These are phyloP conservation scores for Leccinum huronense DNA, from an alignment of 1,284 basidiomycete genomes.

Conservation along the genomic window DNA sequence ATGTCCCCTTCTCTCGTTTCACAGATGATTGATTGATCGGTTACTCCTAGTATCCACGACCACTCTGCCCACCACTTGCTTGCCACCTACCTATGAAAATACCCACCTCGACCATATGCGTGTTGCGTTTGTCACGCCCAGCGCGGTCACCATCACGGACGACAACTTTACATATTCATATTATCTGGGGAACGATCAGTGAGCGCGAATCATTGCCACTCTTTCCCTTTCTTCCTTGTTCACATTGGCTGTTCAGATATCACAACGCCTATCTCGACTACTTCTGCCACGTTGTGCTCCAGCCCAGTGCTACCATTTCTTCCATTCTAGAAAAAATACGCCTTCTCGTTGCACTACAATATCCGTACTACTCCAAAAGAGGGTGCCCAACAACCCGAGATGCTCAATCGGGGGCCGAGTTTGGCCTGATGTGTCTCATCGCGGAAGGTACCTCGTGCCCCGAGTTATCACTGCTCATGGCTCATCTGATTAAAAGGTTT, in stretches of 20 bases:
- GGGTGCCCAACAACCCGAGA: constrained; percentile 43
- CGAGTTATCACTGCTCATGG: neutral
- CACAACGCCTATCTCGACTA: constrained; percentile 39
- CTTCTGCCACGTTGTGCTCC: constrained; percentile 34
- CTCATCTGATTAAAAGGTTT: constrained; percentile 36
- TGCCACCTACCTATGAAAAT: constrained; percentile 40
- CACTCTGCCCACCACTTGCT: constrained; percentile 43
- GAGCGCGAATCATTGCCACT: constrained; percentile 7
- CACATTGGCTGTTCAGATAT: constrained; percentile 26
- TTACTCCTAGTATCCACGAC: constrained; percentile 25
- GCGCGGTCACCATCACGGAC: constrained; percentile 34
- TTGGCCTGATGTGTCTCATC: constrained; percentile 58
- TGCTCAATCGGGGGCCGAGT: constrained; percentile 67
- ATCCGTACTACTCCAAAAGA: constrained; percentile 22
- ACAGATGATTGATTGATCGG: neutral
- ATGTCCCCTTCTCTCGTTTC: constrained; percentile 4
- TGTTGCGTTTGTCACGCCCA: constrained; percentile 36
- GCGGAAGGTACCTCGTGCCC: constrained; percentile 49
- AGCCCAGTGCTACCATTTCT: constrained; percentile 26
- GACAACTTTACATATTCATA: constrained; percentile 38
- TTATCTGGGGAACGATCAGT: constrained; percentile 44
- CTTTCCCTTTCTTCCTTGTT: neutral
- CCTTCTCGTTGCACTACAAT: constrained; percentile 31
- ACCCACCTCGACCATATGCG: constrained; percentile 37
- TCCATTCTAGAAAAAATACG: constrained; percentile 26